Base-by-base conservation (phyloP, 441 rosid genomes). In the Eruca vesicaria region DNA sequence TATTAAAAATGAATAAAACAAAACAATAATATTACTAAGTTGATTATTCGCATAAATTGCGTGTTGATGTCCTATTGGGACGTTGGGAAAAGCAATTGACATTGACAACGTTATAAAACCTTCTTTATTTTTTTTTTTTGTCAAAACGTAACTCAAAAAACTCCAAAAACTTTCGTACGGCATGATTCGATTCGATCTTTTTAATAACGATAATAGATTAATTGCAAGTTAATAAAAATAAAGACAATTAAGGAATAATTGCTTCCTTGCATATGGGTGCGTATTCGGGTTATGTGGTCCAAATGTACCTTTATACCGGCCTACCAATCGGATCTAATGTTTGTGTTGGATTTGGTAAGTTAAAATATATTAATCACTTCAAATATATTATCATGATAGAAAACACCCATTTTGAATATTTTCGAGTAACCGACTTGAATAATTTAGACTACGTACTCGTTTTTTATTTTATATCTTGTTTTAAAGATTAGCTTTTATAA, bases 291-390 rank as follows among this genome's bases (percentile, higher is more conserved):
- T 18, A 68, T 15, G 81, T 68, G 81, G 74, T 78, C 78, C 81
- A 68, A 68, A 43, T 61, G 52, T 32, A 63, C 20, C 61, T 73
- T 31, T 63, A 62, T 6, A 55, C 81, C 78, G 74, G 43, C 81
- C 81, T 78, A 32, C 78, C 78, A 78, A 78, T 78, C 58, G 78
- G 62, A 10, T 68, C 78, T 62, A 29, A 18, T 68, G 26, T 67
- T 63, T 68, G 78, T 78, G 78, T 68, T 73, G 71, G 78, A 73
- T 73, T 78, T 73, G 81, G 81, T 78, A 68, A 67, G 32, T 41
- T 53, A 21, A 10, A 29, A 62, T 61, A 16, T 20, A 61, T 7
- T 66, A 35, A 23, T 55, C 23, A 26, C 35, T 67, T 78, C 64
- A 33, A 58, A 52, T 23, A 35, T 21, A 9, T 35, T 5, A 77